These are phyloP conservation scores for Trametes pubescens DNA, from an alignment of 1,284 basidiomycete genomes.

Conservation along the genomic window DNA sequence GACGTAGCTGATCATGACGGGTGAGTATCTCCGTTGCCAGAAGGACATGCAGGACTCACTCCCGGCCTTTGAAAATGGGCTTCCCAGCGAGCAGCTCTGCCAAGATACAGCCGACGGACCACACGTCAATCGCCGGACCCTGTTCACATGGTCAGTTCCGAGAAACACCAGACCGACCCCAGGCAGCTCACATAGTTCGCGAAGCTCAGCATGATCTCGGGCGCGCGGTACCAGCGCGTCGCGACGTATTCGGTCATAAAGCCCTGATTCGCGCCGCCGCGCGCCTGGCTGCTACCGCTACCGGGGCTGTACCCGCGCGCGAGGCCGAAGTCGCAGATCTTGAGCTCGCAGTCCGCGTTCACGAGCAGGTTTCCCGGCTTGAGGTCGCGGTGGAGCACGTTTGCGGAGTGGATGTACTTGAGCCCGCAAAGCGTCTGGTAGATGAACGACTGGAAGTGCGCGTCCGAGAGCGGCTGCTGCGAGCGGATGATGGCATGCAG, in stretches of 20 bases:
- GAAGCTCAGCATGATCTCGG: conserved; percentile 98
- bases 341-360: conserved; percentile 97
- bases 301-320: conserved; percentile 92
- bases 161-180: no score
- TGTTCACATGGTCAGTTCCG: conserved; percentile 36
- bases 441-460: conserved; percentile 98
- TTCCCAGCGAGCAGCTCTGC: conserved; percentile 97
- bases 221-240: conserved; percentile 97
- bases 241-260: conserved; percentile 99
- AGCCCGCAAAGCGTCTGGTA: conserved; percentile 99
- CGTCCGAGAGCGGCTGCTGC: conserved; percentile 96
- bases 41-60: conserved; percentile 58
- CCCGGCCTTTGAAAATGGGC: conserved; percentile 98
- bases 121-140: conserved; percentile 93
- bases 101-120: conserved; percentile 98
- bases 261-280: conserved; percentile 85
- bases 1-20: conserved; percentile 74
- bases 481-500: conserved; percentile 99
- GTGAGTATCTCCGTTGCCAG: conserved; percentile 13
- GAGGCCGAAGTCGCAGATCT: conserved; percentile 99
- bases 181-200: conserved; percentile 85
- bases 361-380: conserved; percentile 97
- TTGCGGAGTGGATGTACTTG: conserved; percentile 99
- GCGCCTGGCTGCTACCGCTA: conserved; percentile 47
- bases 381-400: conserved; percentile 96